Base-by-base conservation (phyloP, 2,329 filamentous ascomycete genomes). In the Xylariaceae sp. region DNA sequence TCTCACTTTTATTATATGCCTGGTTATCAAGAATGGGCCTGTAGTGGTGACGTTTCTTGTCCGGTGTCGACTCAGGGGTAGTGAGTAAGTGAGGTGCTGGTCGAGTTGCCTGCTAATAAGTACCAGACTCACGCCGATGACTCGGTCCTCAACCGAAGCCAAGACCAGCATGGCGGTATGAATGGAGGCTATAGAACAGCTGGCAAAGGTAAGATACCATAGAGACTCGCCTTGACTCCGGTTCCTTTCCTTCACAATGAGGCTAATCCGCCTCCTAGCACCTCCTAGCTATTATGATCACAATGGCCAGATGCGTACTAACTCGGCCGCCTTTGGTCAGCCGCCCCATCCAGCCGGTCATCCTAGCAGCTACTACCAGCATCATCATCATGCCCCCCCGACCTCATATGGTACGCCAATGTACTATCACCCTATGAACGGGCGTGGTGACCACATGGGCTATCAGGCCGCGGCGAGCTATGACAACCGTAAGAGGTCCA, bases 101-200 rank as follows among this genome's bases (percentile, higher is more conserved):
- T 44, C 18, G 51, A 35, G n/a, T 44, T 50, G 44, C 45, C 10
- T 39, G 18, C 60, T 62, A 13, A 62, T 39, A 1, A 47, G 11
- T 51, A 49, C 9, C 53, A 82, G 86, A 97, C 93, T 3, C 93
- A 97, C 73, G 93, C 93, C 69, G 93, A 97, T 72, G 93, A 97
- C 76, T 95, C 92, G 48, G 90, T 96, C 47, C 79, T 87, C 48
- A 77, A 82, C 30, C 77, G 82, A 51, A 76, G 78, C 11, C 76
- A 76, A 34, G 82, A 85, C 61, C 78, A 76, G 58, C 78, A 80
- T 62, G 75, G 74, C n/a, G 77, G 77, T 62, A 74, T 84, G 70
- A 74, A 74, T 61, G 68, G 72, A 13, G 79, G 76, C 64, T 87
- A 86, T 72, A 78, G 83, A 64, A 70, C 77, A 48, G 80, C 81